Conservation (phyloP, 1,139 yeast genomes). For the Debaryomycetaceae sp. region DNA sequence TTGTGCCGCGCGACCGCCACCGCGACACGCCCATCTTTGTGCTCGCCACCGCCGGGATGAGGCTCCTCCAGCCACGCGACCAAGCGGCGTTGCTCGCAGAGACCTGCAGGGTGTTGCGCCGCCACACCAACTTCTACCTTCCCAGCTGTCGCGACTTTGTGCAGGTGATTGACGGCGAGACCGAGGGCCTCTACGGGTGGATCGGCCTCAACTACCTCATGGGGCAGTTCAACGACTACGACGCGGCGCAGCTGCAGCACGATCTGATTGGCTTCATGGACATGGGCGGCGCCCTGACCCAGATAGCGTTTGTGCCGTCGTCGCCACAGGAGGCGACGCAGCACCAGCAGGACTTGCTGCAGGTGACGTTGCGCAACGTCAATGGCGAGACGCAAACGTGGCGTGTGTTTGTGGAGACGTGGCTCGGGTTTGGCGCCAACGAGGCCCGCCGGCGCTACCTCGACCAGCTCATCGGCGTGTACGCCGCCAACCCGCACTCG, state of each 20-base stretch:
- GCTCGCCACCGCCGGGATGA: slow-evolving; percentile 82
- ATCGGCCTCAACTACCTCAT: slow-evolving; percentile 64
- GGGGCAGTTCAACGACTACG: slow-evolving; percentile 48
- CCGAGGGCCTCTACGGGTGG: slow-evolving; percentile 84
- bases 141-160: slow-evolving; percentile 56
- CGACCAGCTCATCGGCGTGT: slow-evolving; percentile 39
- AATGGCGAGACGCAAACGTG: slow-evolving; percentile 62
- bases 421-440: slow-evolving; percentile 85
- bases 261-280: slow-evolving; percentile 80
- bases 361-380: slow-evolving; percentile 50
- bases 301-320: slow-evolving; percentile 73
- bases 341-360: slow-evolving; percentile 62
- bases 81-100: slow-evolving; percentile 44
- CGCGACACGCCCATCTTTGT: slow-evolving; percentile 64
- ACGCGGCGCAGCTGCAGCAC: slow-evolving; percentile 22
- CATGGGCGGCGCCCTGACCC: slow-evolving; percentile 89
- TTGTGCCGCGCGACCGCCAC: slow-evolving; percentile 53
- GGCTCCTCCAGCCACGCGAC: slow-evolving; percentile 48
- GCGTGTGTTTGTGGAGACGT: slow-evolving; percentile 74
- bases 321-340: slow-evolving; percentile 44
- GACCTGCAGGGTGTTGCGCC: slow-evolving; percentile 46
- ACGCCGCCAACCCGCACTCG: slow-evolving; percentile 21
- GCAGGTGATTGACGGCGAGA: slow-evolving; percentile 73
- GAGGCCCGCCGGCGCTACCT: slow-evolving; percentile 67
- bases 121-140: slow-evolving; percentile 47